These are phyloP conservation scores for Paecilomyces fulvus DNA, from an alignment of 2,329 filamentous ascomycete species.

Conservation along the genomic window DNA sequence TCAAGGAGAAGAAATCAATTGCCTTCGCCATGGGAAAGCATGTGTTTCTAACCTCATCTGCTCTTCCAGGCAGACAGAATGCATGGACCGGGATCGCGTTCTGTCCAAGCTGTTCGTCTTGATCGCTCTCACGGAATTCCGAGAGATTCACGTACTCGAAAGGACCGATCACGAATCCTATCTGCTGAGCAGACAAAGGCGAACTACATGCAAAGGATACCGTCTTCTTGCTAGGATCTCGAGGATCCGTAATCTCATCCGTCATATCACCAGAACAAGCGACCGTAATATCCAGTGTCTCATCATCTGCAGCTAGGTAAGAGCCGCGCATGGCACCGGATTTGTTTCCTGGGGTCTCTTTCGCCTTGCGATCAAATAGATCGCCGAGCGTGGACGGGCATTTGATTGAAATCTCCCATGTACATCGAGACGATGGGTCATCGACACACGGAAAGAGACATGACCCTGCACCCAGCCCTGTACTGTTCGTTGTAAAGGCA, in stretches of 20 bases:
- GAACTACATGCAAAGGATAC: slow-evolving; percentile 73
- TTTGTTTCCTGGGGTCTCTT: slow-evolving; percentile 11
- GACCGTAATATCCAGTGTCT: slow-evolving; percentile 77
- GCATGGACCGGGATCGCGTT: slow-evolving; percentile 84
- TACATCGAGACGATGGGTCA: slow-evolving; percentile 68
- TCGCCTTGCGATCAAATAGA: slow-evolving; percentile 40
- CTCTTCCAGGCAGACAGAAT: slow-evolving; percentile 79
- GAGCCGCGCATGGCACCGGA: slow-evolving; percentile 16
- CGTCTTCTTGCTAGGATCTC: slow-evolving; percentile 74
- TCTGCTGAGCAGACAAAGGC: slow-evolving; percentile 73
- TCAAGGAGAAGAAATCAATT: slow-evolving; percentile 83
- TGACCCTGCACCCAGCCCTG: slow-evolving; percentile 68
- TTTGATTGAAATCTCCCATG: slow-evolving; percentile 82
- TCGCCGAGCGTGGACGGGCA: slow-evolving; percentile 82
- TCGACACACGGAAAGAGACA: slow-evolving; percentile 93
- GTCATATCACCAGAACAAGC: slow-evolving; percentile 84
- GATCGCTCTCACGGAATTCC: slow-evolving; percentile 79
- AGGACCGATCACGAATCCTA: slow-evolving; percentile 88
- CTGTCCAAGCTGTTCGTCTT: slow-evolving; percentile 81
- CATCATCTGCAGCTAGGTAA: slow-evolving; percentile 64
- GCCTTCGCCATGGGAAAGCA: slow-evolving; percentile 75
- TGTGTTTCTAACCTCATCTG: slow-evolving; percentile 76
- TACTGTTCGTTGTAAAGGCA: slow-evolving; percentile 76
- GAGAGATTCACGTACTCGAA: slow-evolving; percentile 90
- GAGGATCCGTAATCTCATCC: slow-evolving; percentile 70